Conservation (phyloP, 2,329 filamentous ascomycete genomes). For the Fusarium buxicola region DNA sequence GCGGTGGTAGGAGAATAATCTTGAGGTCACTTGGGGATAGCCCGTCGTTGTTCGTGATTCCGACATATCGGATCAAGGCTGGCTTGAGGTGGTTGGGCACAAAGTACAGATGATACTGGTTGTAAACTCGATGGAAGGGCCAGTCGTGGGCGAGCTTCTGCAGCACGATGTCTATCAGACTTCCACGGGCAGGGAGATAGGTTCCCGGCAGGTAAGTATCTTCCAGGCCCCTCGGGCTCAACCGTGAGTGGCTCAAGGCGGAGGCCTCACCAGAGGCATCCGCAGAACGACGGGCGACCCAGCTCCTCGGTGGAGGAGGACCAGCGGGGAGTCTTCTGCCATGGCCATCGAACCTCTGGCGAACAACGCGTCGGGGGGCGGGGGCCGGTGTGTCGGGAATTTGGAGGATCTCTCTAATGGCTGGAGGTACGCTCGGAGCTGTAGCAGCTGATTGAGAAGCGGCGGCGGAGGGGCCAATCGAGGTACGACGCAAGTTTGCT, state of each 20-base stretch:
- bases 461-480: conserved; percentile 47
- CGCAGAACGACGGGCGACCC: conserved; percentile 53
- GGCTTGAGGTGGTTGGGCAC: conserved; percentile 65
- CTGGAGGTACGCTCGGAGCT: conserved; percentile 68
- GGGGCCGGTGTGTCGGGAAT: conserved; percentile 68
- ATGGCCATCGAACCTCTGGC: conserved; percentile 57
- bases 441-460: conserved; percentile 44
- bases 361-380: conserved; percentile 58
- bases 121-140: conserved; percentile 66
- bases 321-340: conserved; percentile 67
- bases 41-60: conserved; percentile 57
- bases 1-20: conserved; percentile 55
- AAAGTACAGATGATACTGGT: conserved; percentile 67
- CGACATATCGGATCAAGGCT: conserved; percentile 64
- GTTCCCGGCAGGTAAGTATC: conserved; percentile 57
- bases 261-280: conserved; percentile 28
- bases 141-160: conserved; percentile 65
- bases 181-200: conserved; percentile 57
- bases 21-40: conserved; percentile 63
- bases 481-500: conserved; percentile 64
- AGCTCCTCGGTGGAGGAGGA: conserved; percentile 69
- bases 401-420: conserved; percentile 68
- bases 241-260: conserved; percentile 35
- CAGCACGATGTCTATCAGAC: conserved; percentile 64
- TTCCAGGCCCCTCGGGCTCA: conserved; percentile 33